Evolutionary conservation across 176 grass and related monocot genomes (phyloP).

Genomic region (Aegilops longissima): DNA sequence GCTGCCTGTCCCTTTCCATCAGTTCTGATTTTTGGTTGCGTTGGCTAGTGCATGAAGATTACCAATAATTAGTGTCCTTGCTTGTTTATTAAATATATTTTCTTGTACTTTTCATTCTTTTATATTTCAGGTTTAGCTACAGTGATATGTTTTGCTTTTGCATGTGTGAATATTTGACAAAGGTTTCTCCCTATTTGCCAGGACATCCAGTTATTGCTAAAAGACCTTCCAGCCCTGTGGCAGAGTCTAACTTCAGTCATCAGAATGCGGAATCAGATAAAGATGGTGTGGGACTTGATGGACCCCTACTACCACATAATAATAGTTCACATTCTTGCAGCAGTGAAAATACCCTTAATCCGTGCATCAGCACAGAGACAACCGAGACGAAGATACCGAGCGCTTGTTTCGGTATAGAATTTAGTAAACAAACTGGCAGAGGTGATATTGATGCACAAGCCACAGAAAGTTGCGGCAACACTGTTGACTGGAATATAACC

Average conservation of each 20-base stretch:
- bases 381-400: constrained; percentile 20
- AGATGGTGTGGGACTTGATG: constrained; percentile 18
- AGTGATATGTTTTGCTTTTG: constrained; percentile 12
- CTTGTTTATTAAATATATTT: neutral
- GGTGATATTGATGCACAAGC: constrained; percentile 19
- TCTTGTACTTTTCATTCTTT: constrained; percentile 20
- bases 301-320: constrained; percentile 1
- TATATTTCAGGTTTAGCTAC: neutral
- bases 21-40: too few species aligned
- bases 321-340: constrained; percentile 25
- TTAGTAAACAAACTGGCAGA: constrained; percentile 26
- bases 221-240: constrained; percentile 13
- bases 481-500: constrained; percentile 54
- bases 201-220: constrained; percentile 31
- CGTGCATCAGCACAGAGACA: neutral
- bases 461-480: constrained; percentile 1
- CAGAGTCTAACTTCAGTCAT: constrained; percentile 12
- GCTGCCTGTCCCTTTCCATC: too few species aligned
- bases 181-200: constrained; percentile 19
- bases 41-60: too few species aligned
- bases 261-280: constrained; percentile 19
- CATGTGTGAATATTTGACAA: constrained; percentile 21
- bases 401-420: constrained; percentile 23
- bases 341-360: constrained; percentile 19
- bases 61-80: neutral